These are phyloP conservation scores for Limnomonas spitsbergensis DNA, from an alignment of 139 green algal genomes.

Conservation along the genomic window DNA sequence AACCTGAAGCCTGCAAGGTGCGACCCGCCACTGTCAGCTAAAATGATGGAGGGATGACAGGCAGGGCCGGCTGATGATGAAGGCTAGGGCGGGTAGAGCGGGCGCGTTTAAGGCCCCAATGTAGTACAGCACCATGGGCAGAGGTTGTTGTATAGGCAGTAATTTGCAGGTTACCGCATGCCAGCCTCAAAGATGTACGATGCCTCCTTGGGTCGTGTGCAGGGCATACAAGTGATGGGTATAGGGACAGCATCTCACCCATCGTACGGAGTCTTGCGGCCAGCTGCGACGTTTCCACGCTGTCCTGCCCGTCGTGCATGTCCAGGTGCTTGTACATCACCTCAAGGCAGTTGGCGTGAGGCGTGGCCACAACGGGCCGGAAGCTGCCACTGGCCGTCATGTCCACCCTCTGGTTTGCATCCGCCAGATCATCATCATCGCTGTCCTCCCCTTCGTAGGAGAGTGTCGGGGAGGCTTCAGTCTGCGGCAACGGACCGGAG, in stretches of 20 bases:
- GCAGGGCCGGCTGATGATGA: no score
- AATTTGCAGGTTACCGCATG: no score
- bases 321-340: neutral
- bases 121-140: no score
- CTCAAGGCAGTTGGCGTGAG: neutral
- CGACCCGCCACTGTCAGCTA: neutral
- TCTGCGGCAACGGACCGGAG: neutral
- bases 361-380: neutral
- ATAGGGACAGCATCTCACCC: neutral
- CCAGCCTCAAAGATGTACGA: no score
- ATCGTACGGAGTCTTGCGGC: neutral
- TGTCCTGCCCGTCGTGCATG: neutral
- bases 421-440: neutral
- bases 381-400: neutral
- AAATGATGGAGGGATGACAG: no score
- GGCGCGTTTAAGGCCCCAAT: neutral
- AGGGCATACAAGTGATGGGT: no score
- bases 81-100: neutral
- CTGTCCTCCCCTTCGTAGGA: neutral
- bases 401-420: neutral
- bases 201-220: no score
- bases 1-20: conserved; percentile 31
- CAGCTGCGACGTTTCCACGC: neutral
- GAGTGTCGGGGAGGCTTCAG: no score
- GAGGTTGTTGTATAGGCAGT: no score